A percentile compares a stretch with the other conserved stretches of the same genome.
These are phyloP conservation scores for Ramaria sp. DNA, from an alignment of 768 basidiomycete genomes.

Conservation along the genomic window DNA sequence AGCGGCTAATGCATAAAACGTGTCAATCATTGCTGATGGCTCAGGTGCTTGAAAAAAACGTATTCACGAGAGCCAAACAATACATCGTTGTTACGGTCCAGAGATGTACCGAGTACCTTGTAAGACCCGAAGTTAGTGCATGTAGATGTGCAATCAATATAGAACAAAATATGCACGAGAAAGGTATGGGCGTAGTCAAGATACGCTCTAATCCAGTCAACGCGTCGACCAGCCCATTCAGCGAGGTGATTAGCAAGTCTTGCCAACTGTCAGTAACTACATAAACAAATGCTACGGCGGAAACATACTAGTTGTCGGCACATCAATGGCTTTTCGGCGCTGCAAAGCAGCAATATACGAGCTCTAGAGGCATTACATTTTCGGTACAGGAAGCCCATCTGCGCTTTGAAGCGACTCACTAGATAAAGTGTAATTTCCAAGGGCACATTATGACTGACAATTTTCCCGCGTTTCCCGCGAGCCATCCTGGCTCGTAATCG, in stretches of 20 bases:
- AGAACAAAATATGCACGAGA: conserved; percentile 36
- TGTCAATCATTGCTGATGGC: background rate
- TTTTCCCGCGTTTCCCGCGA: background rate
- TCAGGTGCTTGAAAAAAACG: background rate
- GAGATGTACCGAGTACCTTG: conserved; percentile 55
- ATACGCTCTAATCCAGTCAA: conserved; percentile 64
- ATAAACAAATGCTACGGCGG: background rate
- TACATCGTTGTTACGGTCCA: conserved; percentile 57
- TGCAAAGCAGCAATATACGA: conserved; percentile 58
- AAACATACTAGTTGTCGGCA: conserved; percentile 48
- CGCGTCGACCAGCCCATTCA: conserved; percentile 50
- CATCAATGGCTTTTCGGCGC: conserved; percentile 41
- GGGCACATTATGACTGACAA: conserved; percentile 47
- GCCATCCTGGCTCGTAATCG: conserved; percentile 37
- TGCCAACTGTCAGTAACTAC: conserved; percentile 23
- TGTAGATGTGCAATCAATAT: background rate
- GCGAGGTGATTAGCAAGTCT: conserved; percentile 28
- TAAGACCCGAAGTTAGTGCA: background rate
- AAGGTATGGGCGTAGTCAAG: conserved; percentile 66
- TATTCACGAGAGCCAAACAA: conserved; percentile 44
- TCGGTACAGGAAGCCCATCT: conserved; percentile 1
- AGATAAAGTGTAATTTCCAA: conserved; percentile 61
- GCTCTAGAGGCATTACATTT: conserved; percentile 31
- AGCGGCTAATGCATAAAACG: conserved; percentile 37
- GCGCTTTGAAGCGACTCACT: conserved; percentile 24